Base-by-base conservation (phyloP, 345 rosid genomes). In the Populus simonii region DNA sequence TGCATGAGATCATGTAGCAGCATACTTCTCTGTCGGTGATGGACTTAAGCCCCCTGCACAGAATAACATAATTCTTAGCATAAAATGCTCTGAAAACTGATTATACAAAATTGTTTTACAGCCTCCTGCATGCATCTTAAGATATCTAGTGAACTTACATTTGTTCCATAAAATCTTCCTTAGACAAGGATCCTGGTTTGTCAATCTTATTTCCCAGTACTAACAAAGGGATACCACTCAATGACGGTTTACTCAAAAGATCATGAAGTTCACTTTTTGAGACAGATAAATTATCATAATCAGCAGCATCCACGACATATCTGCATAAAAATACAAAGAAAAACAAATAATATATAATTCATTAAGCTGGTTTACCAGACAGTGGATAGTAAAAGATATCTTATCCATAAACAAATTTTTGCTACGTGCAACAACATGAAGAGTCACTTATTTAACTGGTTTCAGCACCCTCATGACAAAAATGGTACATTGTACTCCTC, bases 121-220 rank as follows among this genome's bases (percentile, higher is more conserved):
- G 47, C 73, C 66, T 49, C 31, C 29, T 4, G 43, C 61, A 47
- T n/a, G 16, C 68, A 66, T 31, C 65, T 36, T 6, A 49, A 43
- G 23, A 43, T 57, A 39, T 72, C 36, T 51, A 70, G 68, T 35
- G 47, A 6, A 72, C 87, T 86, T 84, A 91, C 93, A 91, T 89
- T 81, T 87, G 85, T 18, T 89, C 91, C 0, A 76, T 84, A 71
- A 90, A 83, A 36, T 77, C 84, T 66, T 90, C 86, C 81, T 89
- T 89, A 33, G 92, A 86, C 77, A 91, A 71, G 67, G 92, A 89
- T 84, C 87, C 91, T 57, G 83, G 85, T 80, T 87, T 91, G 87
- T 91, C 93, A 47, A 88, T 88, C 87, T 91, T 91, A 89, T 87
- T 91, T 17, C 93, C 93, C 22, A 91, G 88, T 36, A 91, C 93